Evolutionary conservation across 2,329 filamentous ascomycete species (phyloP), one percentile per base, ranked within the genome.

Genomic region (Fusarium luffae): DNA sequence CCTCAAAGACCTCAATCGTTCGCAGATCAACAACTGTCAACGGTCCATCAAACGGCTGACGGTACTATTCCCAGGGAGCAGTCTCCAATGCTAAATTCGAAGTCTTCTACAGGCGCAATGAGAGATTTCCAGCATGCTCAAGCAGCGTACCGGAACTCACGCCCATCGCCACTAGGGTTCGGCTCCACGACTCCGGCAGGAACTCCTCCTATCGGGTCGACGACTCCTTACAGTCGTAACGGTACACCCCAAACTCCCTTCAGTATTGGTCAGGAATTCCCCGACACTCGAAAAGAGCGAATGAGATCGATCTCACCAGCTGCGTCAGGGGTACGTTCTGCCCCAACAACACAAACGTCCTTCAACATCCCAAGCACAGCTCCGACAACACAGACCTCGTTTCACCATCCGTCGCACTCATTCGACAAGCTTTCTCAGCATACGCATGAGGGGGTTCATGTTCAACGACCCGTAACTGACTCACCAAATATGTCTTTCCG

Each of bases 381-480:
- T 43, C 69, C 62, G 16, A 48, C 57, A 49, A 55, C 71, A 5
- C 72, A 72, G 19, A 23, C 41, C 7, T 65, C 62, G 13, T 61
- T 63, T 28, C 71, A 73, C 27, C 48, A 59, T 27, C 67, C 73
- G 21, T 68, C 65, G 19, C 70, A 67, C 16, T 75, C 73, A 18
- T 27, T 75, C 21, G 71, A 75, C n/a, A 72, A 68, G 21, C 42
- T 68, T 11, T 41, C 66, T 5, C 60, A 65, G 30, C 30, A 56
- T 19, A 54, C 43, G n/a, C 48, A 59, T 18, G 66, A 71, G 16
- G 43, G 44, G 11, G 37, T 30, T n/a, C 55, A 66, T 30, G 25
- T 57, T 12, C 73, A 70, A 41, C 62, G 59, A 46, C 64, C 62
- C 44, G 56, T 44, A 14, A 60, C 65, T 11, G 59, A 65, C 27